Percentiles rank a stretch among this genome's conserved stretches.
phyloP scores from a whole-genome alignment of 2,329 filamentous ascomycete genomes.

The Nigrograna mackinnonii region DNA sequence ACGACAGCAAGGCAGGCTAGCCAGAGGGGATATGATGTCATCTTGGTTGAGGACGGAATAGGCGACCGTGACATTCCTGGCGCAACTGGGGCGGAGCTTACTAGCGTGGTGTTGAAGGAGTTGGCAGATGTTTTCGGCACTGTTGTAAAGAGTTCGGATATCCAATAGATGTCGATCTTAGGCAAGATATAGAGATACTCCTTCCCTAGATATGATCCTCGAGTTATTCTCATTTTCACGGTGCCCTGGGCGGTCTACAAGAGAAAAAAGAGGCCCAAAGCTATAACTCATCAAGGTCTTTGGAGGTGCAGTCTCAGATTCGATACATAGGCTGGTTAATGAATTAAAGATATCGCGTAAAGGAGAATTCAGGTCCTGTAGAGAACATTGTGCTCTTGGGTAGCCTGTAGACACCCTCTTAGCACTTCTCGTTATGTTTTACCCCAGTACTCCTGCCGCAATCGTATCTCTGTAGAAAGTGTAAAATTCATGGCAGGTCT shows the following conservation, averaged over 20 bases:
- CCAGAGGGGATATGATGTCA: slow-evolving; percentile 66
- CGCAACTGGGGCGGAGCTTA: slow-evolving; percentile 58
- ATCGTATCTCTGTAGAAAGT: too few relatives aligned
- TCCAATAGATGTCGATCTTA: slow-evolving; percentile 36
- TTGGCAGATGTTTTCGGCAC: slow-evolving; percentile 67
- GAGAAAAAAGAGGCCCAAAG: too few relatives aligned
- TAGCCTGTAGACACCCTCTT: too few relatives aligned
- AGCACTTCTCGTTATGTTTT: too few relatives aligned
- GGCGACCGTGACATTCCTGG: slow-evolving; percentile 71
- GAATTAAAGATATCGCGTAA: background rate
- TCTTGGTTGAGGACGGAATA: slow-evolving; percentile 64
- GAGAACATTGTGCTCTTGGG: too few relatives aligned
- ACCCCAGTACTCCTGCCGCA: too few relatives aligned
- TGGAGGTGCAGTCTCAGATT: too few relatives aligned
- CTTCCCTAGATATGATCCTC: background rate
- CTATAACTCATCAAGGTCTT: too few relatives aligned
- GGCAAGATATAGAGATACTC: background rate
- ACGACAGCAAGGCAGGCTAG: slow-evolving; percentile 65
- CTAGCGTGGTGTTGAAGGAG: slow-evolving; percentile 55
- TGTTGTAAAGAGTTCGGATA: slow-evolving; percentile 56
- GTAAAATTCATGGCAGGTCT: background rate
- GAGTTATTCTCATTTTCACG: background rate
- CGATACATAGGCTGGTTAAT: background rate
- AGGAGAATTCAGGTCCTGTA: too few relatives aligned
- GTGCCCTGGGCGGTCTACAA: too few relatives aligned